Evolutionary conservation across 768 basidiomycete genomes (phyloP).

Genomic region (Ramaria rubella): DNA sequence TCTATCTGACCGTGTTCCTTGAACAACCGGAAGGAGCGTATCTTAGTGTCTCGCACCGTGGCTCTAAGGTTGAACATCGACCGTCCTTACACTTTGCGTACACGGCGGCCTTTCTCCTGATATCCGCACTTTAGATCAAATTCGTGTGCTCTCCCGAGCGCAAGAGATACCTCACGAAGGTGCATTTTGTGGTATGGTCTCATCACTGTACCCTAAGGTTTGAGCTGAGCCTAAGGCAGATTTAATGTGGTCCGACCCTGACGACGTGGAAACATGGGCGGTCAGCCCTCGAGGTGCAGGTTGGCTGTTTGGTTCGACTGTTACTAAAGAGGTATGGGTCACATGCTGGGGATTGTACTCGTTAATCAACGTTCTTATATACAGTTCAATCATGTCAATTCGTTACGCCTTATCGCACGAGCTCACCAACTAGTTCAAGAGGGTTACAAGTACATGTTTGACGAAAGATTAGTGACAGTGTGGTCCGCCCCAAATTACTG

Average conservation of each 20-base stretch:
- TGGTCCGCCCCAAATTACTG: slow-evolving; percentile 92
- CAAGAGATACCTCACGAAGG: slow-evolving; percentile 99
- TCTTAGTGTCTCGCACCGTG: too few relatives aligned
- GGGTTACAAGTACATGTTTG: slow-evolving; percentile 96
- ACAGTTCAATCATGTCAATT: slow-evolving; percentile 93
- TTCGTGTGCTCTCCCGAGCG: slow-evolving; percentile 86
- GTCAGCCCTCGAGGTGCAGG: slow-evolving; percentile 95
- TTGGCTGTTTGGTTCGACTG: slow-evolving; percentile 85
- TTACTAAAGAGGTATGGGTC: slow-evolving; percentile 75
- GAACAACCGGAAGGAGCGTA: too few relatives aligned
- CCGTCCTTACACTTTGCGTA: slow-evolving; percentile 89
- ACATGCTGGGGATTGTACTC: too few relatives aligned
- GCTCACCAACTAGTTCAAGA: slow-evolving; percentile 97
- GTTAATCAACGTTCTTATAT: too few relatives aligned
- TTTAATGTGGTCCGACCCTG: slow-evolving; percentile 98
- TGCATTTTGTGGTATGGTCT: slow-evolving; percentile 87
- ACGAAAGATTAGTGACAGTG: slow-evolving; percentile 84
- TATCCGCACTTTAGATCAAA: slow-evolving; percentile 90
- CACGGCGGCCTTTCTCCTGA: slow-evolving; percentile 96
- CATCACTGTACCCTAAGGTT: not conserved
- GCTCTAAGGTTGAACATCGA: too few relatives aligned
- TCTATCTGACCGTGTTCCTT: too few relatives aligned
- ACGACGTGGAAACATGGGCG: slow-evolving; percentile 94
- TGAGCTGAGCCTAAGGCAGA: slow-evolving; percentile 38
- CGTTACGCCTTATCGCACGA: slow-evolving; percentile 80